A percentile compares a stretch with the other conserved stretches of the same genome.
Conservation (phyloP, 108 stramenopile species). For the Skeletonema tropicum region DNA sequence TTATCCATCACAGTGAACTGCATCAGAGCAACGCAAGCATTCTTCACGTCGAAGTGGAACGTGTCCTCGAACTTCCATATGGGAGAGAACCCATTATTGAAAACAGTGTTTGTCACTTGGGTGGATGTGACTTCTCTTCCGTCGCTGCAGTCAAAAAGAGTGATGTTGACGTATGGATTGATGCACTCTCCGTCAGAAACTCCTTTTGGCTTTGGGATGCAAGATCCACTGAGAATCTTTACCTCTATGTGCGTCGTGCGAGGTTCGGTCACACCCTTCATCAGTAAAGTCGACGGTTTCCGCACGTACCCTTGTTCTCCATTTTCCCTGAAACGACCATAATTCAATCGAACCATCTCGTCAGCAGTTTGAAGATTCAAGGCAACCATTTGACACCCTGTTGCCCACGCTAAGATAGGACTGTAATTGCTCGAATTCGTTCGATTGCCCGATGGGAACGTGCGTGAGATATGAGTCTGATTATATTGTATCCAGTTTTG, state of each 20-base stretch:
- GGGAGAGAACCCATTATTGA: slow-evolving; percentile 83
- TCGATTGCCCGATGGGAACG: slow-evolving; percentile 88
- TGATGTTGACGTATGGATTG: slow-evolving; percentile 83
- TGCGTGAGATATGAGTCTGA: slow-evolving; percentile 78
- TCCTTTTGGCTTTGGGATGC: slow-evolving; percentile 84
- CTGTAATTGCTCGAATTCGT: slow-evolving; percentile 95
- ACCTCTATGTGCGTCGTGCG: slow-evolving; percentile 54
- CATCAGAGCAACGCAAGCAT: slow-evolving; percentile 75
- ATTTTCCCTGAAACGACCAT: slow-evolving; percentile 89
- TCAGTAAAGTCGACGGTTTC: slow-evolving; percentile 77
- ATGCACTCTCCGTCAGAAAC: slow-evolving; percentile 72
- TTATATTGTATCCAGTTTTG: slow-evolving; percentile 80
- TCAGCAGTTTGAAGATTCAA: slow-evolving; percentile 93
- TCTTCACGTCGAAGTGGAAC: slow-evolving; percentile 59
- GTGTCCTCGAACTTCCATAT: slow-evolving; percentile 60
- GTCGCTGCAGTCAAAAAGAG: slow-evolving; percentile 73
- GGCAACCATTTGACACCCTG: slow-evolving; percentile 93
- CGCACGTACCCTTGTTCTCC: slow-evolving; percentile 91
- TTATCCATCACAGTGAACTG: slow-evolving; percentile 69
- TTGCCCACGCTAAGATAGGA: slow-evolving; percentile 88
- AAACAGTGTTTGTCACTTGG: slow-evolving; percentile 48
- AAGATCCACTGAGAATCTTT: slow-evolving; percentile 71
- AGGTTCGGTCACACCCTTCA: slow-evolving; percentile 39
- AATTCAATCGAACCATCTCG: slow-evolving; percentile 77
- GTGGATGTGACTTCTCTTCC: slow-evolving; percentile 42